phyloP scores from a whole-genome alignment of 352 stramenopile genomes.

The Elongisporangium undulatum region DNA sequence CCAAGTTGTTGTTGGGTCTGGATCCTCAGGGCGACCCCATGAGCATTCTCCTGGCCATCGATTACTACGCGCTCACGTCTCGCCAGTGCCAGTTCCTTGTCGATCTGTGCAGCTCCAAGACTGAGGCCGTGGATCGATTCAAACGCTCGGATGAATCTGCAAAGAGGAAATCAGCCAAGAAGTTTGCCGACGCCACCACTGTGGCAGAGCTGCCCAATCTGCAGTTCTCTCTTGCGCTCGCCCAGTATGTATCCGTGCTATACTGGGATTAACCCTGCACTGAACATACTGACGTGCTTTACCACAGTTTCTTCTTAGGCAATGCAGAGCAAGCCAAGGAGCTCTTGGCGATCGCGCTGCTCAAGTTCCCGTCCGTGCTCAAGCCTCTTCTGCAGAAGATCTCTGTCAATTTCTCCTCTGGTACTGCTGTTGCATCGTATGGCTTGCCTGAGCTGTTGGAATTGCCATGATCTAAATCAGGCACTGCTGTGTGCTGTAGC shows the following conservation, averaged over 20 bases:
- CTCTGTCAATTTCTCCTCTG: constrained; percentile 52
- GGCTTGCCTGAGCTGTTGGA: neutral
- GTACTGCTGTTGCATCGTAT: constrained; percentile 20
- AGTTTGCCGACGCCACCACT: constrained; percentile 5
- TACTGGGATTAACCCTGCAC: neutral
- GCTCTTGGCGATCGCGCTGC: constrained; percentile 45
- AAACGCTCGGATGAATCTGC: constrained; percentile 4
- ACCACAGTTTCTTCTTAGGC: constrained; percentile 52
- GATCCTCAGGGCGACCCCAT: constrained; percentile 80
- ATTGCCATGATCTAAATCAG: neutral
- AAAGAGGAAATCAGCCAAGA: constrained; percentile 15
- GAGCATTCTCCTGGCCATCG: constrained; percentile 71
- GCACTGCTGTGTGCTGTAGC: constrained; percentile 17
- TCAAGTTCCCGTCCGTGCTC: constrained; percentile 66
- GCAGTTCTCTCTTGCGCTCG: constrained; percentile 72
- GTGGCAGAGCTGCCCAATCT: constrained; percentile 62
- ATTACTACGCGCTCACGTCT: constrained; percentile 82
- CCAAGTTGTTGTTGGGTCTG: constrained; percentile 66
- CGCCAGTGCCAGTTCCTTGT: constrained; percentile 78
- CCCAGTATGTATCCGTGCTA: constrained; percentile 45
- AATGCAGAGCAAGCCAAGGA: constrained; percentile 60
- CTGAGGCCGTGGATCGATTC: constrained; percentile 52
- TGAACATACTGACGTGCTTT: neutral
- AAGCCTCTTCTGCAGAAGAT: constrained; percentile 78
- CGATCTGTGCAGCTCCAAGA: constrained; percentile 54